Evolutionary conservation across 2,329 filamentous ascomycete genomes (phyloP), one percentile per base, ranked within the genome.

Genomic region (Knoxdaviesia capensis): DNA sequence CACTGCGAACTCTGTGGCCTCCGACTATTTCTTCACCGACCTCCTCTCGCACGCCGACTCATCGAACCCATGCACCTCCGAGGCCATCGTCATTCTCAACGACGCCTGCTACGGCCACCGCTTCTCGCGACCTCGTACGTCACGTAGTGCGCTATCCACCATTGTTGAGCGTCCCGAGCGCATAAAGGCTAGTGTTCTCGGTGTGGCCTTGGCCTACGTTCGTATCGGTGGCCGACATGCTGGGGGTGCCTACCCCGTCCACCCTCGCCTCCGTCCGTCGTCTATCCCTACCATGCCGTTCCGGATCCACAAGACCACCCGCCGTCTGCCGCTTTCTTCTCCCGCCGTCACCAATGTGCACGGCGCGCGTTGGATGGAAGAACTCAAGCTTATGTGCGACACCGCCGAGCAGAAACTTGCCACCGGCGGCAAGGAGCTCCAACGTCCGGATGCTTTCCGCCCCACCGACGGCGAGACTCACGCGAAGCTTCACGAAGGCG

Each of bases 21-120:
- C 66, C 39, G 67, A 73, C 6, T 74, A 80, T 56, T 82, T 93
- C 53, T 64, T 66, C 46, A 71, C 68, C 46, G 84, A 93, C 54
- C 58, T 92, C 32, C 65, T 71, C 10, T 58, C 67, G 6, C 77
- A 84, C 51, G 69, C 77, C 44, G 60, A 62, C 32, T 53, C 53
- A 2, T 55, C 60, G 7, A 55, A 59, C 3, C 57, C 58, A 6
- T 53, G 58, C 30, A 49, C 60, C 33, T 59, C 70, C 7, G 65
- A 86, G 46, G 85, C 85, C 0, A 61, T 92, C 5, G 86, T 96
- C 39, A 70, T 98, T 31, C 63, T 98, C 2, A 86, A 96, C 52
- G 90, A 98, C 61, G 78, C 81, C 42, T 94, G 88, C 59, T 98
- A 96, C 56, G 87, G 88, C 29, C 90, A 98, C 60, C 78, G 86